Conservation (phyloP, 345 rosid species). For the Cardamine occulta region DNA sequence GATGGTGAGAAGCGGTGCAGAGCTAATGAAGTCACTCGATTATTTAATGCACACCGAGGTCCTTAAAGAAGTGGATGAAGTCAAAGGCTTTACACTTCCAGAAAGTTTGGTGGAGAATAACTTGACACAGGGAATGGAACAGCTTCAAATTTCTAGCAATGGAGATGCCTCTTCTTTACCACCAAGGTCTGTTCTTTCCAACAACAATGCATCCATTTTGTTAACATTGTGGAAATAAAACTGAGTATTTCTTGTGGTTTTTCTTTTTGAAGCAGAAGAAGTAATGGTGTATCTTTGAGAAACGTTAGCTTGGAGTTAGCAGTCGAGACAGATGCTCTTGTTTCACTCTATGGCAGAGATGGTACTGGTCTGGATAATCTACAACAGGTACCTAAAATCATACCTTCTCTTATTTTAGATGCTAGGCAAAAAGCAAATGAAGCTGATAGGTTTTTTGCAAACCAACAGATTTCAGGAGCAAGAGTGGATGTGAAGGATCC, state of each 20-base stretch:
- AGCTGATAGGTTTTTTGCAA: slow-evolving; percentile 14
- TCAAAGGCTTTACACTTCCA: slow-evolving; percentile 37
- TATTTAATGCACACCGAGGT: slow-evolving; percentile 41
- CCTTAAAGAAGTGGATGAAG: slow-evolving; percentile 40
- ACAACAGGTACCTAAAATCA: slow-evolving; percentile 46
- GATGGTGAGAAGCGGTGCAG: slow-evolving; percentile 40
- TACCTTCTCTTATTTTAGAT: neutral
- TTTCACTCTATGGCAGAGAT: slow-evolving; percentile 57
- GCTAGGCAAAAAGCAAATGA: neutral
- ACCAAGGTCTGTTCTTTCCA: slow-evolving; percentile 30
- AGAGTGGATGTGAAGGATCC: slow-evolving; percentile 54
- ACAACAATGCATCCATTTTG: slow-evolving; percentile 4
- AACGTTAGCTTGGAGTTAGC: slow-evolving; percentile 57
- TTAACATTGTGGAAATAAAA: neutral
- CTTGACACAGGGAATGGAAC: slow-evolving; percentile 42
- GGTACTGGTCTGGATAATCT: slow-evolving; percentile 60
- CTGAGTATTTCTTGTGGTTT: neutral
- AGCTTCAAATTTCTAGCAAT: slow-evolving; percentile 40
- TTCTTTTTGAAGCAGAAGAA: slow-evolving; percentile 44
- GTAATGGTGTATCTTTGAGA: slow-evolving; percentile 49
- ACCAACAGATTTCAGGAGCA: slow-evolving; percentile 69
- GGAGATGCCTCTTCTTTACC: slow-evolving; percentile 35
- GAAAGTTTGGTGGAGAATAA: slow-evolving; percentile 25
- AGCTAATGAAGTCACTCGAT: slow-evolving; percentile 45
- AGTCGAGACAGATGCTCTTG: slow-evolving; percentile 51